Percentiles rank a stretch among this genome's conserved stretches.
Conservation (phyloP, 257 asterid species). For the Capsicum rhomboideum region DNA sequence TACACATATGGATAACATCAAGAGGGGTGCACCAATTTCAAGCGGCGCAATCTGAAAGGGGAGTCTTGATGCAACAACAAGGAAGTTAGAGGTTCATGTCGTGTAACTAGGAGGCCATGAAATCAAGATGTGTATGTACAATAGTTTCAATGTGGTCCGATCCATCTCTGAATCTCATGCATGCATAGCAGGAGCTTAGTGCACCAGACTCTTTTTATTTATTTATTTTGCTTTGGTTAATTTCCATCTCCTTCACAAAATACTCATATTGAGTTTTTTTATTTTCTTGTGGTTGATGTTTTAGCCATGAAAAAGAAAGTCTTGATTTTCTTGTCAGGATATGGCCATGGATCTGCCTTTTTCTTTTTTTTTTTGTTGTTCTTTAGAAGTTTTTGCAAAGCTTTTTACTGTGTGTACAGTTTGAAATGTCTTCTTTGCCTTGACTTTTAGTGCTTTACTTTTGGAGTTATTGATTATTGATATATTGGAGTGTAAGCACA, state of each 20-base stretch:
- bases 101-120: background rate
- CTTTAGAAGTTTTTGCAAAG: slow-evolving; percentile 2
- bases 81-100: background rate
- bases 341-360: slow-evolving; percentile 10
- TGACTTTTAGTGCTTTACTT: background rate
- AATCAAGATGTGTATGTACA: too few relatives aligned
- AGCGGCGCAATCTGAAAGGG: slow-evolving; percentile 8
- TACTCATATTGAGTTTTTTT: background rate
- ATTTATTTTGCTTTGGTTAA: background rate
- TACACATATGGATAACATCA: slow-evolving; percentile 31
- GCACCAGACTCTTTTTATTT: too few relatives aligned
- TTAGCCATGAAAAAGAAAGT: background rate
- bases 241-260: background rate
- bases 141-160: background rate
- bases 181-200: background rate
- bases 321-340: slow-evolving; percentile 1
- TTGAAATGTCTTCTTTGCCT: slow-evolving; percentile 13
- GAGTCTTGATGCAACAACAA: background rate
- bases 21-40: slow-evolving; percentile 24
- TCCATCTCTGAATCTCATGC: accelerated
- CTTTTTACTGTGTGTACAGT: slow-evolving; percentile 14
- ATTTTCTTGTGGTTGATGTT: background rate
- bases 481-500: background rate
- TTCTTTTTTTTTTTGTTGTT: background rate
- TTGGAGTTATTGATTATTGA: background rate